These are phyloP conservation scores for Penicillium flavigenum DNA, from an alignment of 495 filamentous ascomycete species.

Conservation along the genomic window DNA sequence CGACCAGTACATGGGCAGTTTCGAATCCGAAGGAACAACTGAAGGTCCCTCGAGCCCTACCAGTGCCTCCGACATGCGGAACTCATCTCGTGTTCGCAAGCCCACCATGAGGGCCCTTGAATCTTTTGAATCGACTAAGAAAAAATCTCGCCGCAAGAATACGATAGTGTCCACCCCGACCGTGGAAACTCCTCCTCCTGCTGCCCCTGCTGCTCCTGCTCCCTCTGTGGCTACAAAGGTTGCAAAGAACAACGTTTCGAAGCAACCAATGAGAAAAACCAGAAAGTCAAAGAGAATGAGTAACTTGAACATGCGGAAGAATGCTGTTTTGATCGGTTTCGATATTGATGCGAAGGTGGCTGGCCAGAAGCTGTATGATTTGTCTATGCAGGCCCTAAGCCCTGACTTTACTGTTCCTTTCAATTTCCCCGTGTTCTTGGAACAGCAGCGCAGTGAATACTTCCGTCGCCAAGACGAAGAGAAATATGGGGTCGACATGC, in stretches of 20 bases:
- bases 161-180: constrained; percentile 15
- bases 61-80: constrained; percentile 32
- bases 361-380: constrained; percentile 28
- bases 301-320: constrained; percentile 9
- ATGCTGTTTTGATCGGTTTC: neutral
- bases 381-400: constrained; percentile 28
- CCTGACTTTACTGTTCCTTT: constrained; percentile 21
- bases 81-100: constrained; percentile 40
- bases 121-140: constrained; percentile 31
- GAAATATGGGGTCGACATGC: constrained; percentile 2
- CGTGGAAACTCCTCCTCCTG: constrained; percentile 3
- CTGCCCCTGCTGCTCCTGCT: neutral
- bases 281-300: constrained; percentile 10
- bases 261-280: constrained; percentile 10
- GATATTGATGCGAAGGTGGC: constrained; percentile 18
- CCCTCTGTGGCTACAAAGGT: neutral
- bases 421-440: constrained; percentile 17
- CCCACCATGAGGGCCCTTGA: constrained; percentile 43
- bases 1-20: constrained; percentile 25
- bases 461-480: constrained; percentile 9
- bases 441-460: constrained; percentile 23
- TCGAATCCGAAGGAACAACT: constrained; percentile 29
- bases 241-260: constrained; percentile 5
- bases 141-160: constrained; percentile 21
- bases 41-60: constrained; percentile 31